Conservation (phyloP, 2,329 filamentous ascomycete genomes). For the Akanthomyces uredinophilus region DNA sequence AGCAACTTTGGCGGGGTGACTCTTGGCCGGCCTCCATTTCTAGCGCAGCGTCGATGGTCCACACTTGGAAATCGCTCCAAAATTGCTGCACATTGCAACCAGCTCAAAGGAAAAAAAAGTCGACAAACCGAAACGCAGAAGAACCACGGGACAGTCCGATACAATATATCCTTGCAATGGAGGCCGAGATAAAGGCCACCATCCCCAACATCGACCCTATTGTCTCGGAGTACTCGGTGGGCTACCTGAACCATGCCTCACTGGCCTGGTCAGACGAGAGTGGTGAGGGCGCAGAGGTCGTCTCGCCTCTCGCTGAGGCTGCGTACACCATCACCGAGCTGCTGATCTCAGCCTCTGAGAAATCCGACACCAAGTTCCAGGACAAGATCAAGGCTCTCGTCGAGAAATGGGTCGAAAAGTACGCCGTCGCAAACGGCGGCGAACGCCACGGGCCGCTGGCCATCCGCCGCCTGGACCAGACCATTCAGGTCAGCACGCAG, state of each 20-base stretch:
- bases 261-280: conserved; percentile 72
- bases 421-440: conserved; percentile 68
- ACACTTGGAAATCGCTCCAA: conserved; percentile 12
- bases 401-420: conserved; percentile 79
- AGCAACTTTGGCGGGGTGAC: conserved; percentile 7
- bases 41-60: background rate
- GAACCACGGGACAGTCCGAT: background rate
- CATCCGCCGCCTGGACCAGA: conserved; percentile 84
- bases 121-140: background rate
- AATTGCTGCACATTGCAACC: conserved; percentile 6
- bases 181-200: conserved; percentile 77
- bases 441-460: conserved; percentile 68
- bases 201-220: conserved; percentile 85
- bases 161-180: conserved; percentile 52
- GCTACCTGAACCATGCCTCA: conserved; percentile 90
- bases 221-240: conserved; percentile 86
- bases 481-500: conserved; percentile 89
- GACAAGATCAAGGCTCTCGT: conserved; percentile 77
- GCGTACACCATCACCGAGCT: conserved; percentile 80
- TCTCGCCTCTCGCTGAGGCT: conserved; percentile 77
- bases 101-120: background rate
- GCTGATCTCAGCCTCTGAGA: conserved; percentile 84
- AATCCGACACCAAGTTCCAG: conserved; percentile 66
- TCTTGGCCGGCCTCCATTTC: background rate
- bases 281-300: conserved; percentile 47